These are phyloP conservation scores for Rhizophlyctis rosea DNA, from an alignment of 192 early-diverging fungal genomes.

Conservation along the genomic window DNA sequence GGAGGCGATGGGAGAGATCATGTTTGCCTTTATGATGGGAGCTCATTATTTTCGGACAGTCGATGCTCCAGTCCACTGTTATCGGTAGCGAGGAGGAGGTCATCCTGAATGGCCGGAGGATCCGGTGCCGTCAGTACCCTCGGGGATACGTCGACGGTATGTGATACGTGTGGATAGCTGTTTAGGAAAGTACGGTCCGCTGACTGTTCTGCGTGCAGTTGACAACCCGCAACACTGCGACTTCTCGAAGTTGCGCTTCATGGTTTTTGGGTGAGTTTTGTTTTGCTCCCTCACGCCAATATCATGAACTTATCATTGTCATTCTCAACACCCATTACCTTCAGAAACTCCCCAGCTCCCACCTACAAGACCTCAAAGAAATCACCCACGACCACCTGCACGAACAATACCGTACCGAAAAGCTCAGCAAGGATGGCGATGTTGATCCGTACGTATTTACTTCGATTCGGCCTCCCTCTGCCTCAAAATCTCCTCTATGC, in stretches of 20 bases:
- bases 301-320: too few species aligned
- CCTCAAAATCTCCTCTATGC: not conserved
- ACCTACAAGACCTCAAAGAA: constrained; percentile 60
- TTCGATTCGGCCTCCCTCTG: not conserved
- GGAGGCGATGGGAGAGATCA: too few species aligned
- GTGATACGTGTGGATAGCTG: too few species aligned
- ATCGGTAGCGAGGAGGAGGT: constrained; percentile 53
- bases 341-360: constrained; percentile 77
- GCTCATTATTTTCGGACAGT: too few species aligned
- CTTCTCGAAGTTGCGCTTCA: constrained; percentile 53
- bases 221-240: constrained; percentile 57
- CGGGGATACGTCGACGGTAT: constrained; percentile 41
- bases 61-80: constrained; percentile 48
- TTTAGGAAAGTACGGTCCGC: too few species aligned
- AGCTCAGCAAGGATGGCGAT: constrained; percentile 30
- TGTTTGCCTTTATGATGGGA: too few species aligned
- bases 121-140: constrained; percentile 57
- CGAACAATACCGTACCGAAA: constrained; percentile 51
- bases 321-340: too few species aligned
- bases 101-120: constrained; percentile 38
- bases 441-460: not conserved
- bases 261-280: too few species aligned
- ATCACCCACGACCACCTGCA: constrained; percentile 56
- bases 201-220: constrained; percentile 26
- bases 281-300: too few species aligned